These are phyloP conservation scores for Mycena leptocephala DNA, from an alignment of 768 basidiomycete species.

Conservation along the genomic window DNA sequence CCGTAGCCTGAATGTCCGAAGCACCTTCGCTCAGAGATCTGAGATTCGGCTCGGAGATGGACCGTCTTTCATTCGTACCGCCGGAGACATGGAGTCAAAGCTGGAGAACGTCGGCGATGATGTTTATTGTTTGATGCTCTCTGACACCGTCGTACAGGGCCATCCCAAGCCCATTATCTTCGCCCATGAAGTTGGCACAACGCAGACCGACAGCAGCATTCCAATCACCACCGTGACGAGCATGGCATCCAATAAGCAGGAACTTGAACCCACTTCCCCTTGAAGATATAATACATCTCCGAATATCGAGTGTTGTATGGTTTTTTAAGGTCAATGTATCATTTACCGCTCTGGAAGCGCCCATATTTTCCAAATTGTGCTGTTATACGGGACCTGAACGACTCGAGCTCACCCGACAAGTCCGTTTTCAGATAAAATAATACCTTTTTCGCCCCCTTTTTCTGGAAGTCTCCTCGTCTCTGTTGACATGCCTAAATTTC, in stretches of 20 bases:
- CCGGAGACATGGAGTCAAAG: background rate
- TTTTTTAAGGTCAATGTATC: no score
- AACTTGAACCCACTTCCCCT: background rate
- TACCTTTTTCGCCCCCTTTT: no score
- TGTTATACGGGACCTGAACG: no score
- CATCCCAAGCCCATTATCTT: background rate
- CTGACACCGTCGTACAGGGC: background rate
- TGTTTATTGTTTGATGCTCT: background rate
- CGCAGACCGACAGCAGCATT: background rate
- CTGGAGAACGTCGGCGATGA: background rate
- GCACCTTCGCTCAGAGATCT: background rate
- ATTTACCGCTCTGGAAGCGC: no score
- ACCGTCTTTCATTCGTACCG: background rate
- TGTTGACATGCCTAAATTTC: no score
- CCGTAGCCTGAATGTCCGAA: background rate
- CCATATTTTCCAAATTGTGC: no score
- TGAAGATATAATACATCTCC: no score
- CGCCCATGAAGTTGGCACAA: background rate
- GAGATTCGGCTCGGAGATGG: background rate
- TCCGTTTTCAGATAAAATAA: no score
- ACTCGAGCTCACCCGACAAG: no score
- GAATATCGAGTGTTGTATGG: no score
- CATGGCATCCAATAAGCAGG: background rate
- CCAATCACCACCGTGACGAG: background rate
- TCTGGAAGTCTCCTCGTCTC: no score